Base-by-base conservation (phyloP, 2,329 filamentous ascomycete species). In the Aaosphaeria arxii region DNA sequence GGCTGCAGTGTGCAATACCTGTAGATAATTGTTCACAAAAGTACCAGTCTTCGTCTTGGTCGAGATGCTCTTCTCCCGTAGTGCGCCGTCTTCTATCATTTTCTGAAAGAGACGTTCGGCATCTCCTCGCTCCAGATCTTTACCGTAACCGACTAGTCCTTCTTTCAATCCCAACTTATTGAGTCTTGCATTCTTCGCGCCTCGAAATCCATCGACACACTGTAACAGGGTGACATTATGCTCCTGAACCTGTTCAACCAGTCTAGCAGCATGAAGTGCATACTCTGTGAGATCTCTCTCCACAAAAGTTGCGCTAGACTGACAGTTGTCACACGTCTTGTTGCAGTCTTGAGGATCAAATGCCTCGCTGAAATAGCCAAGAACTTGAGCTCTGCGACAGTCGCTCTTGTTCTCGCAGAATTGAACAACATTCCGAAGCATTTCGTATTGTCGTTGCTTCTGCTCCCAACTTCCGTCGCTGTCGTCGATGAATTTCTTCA, bases 321-420 rank as follows among this genome's bases (percentile, higher is more conserved):
- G 83, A 77, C 94, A 99, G 65, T 96, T 97, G 74, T 99, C 95
- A 70, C 94, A 99, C 1, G 79, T 81, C 44, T 81, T 77, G 43
- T 83, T 76, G 71, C 94, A 99, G 44, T 89, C 79, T 9, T 82
- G 79, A 35, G 78, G 76, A 44, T 82, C 74, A 65, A 97, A 99
- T 1, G 78, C 77, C 69, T 99, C 95, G 48, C 87, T 91, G 74
- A 99, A 99, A 70, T 99, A 99, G n/a, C 82, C 82, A 32, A 99
- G 82, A 11, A 99, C 86, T 68, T 95, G 89, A 1, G 88, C 86
- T 51, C 94, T 82, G 53, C 94, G 86, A 66, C 94, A 99, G 58
- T 96, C 90, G 46, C 82, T 85, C 59, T 82, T 82, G 70, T 96
- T 96, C 63, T 96, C 89, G 67, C 91, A 97, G 63, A 88, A 99